Evolutionary conservation across 257 asterid genomes (phyloP).

Genomic region (Przewalskia tangutica): DNA sequence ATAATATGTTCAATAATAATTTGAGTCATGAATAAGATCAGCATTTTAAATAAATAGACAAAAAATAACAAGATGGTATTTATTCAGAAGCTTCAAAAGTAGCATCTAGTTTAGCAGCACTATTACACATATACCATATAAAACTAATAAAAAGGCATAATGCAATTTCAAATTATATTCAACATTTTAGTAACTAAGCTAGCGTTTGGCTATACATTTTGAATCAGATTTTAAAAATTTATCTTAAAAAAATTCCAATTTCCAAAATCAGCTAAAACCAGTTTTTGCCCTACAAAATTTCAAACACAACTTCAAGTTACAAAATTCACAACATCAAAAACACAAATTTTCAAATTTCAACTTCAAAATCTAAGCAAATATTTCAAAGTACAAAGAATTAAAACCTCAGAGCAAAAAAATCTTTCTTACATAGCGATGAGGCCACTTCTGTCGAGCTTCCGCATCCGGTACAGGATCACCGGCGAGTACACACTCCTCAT

Average conservation of each 20-base stretch:
- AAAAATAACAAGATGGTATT: not conserved
- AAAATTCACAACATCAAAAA: too few species aligned
- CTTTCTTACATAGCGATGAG: constrained; percentile 35
- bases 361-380: too few species aligned
- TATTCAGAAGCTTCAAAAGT: not conserved
- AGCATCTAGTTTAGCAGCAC: not conserved
- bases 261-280: too few species aligned
- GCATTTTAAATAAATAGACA: too few species aligned
- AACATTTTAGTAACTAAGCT: not conserved
- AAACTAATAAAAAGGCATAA: not conserved
- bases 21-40: not conserved
- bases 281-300: too few species aligned
- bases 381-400: too few species aligned
- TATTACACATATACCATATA: not conserved
- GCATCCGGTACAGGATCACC: constrained; percentile 31
- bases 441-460: constrained; percentile 55
- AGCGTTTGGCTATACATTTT: too few species aligned
- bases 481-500: constrained; percentile 6
- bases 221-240: too few species aligned
- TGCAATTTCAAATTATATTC: not conserved
- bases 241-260: too few species aligned
- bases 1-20: not conserved
- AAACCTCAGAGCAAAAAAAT: not conserved
- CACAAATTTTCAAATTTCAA: too few species aligned
- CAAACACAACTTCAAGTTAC: too few species aligned